These are phyloP conservation scores for Neonectria ditissima DNA, from an alignment of 2,329 filamentous ascomycete species.

Conservation along the genomic window DNA sequence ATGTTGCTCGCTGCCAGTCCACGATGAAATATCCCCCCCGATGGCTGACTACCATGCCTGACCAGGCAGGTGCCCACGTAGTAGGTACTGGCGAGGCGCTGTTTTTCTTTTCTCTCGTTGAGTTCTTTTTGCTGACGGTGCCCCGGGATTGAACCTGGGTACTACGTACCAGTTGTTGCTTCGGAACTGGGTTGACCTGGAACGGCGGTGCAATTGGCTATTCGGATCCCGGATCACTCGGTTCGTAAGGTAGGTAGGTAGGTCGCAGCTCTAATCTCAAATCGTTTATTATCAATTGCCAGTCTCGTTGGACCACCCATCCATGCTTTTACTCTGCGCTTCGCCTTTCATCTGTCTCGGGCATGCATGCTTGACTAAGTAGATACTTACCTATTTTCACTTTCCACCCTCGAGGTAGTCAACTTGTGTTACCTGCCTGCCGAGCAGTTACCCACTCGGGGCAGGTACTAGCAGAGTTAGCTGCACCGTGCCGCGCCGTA, in stretches of 20 bases:
- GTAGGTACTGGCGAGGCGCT: background rate
- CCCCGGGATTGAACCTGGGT: no score
- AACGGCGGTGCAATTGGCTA: background rate
- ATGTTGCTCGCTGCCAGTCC: background rate
- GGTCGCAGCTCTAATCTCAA: background rate
- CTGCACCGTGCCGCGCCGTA: background rate
- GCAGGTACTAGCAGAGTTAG: background rate
- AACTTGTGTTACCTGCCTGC: no score
- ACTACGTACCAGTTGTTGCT: no score
- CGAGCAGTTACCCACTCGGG: background rate
- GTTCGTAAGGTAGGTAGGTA: no score
- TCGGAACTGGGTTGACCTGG: background rate
- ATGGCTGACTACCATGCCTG: background rate
- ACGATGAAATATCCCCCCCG: background rate
- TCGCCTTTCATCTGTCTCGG: background rate
- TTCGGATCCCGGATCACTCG: background rate
- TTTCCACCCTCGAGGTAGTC: background rate
- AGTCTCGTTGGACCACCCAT: constrained; percentile 3
- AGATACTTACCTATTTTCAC: no score
- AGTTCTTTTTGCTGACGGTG: no score
- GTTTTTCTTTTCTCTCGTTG: background rate
- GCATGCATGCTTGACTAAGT: background rate
- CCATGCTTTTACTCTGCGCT: constrained; percentile 1
- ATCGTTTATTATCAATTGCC: background rate
- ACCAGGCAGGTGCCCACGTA: background rate